These are phyloP conservation scores for Botrytis aclada DNA, from an alignment of 2,329 filamentous ascomycete genomes.

Conservation along the genomic window DNA sequence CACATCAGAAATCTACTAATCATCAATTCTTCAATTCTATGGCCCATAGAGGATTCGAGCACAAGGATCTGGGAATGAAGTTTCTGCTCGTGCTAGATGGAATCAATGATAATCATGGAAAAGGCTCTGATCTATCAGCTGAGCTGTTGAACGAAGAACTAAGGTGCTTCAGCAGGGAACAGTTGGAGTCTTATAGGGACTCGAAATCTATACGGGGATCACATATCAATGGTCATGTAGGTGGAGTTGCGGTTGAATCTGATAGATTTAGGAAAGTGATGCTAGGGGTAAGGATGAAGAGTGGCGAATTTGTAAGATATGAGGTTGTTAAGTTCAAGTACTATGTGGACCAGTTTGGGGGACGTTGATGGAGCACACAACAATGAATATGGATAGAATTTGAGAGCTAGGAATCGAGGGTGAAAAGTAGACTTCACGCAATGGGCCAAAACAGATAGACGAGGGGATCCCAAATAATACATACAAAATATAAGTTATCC, in stretches of 20 bases:
- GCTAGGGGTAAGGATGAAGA: conserved; percentile 1
- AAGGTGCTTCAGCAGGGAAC: neutral
- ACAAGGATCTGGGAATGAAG: neutral
- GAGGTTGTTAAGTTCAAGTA: conserved; percentile 6
- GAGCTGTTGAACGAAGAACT: neutral
- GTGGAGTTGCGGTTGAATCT: neutral
- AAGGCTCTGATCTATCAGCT: neutral
- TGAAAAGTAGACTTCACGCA: neutral
- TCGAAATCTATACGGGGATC: neutral
- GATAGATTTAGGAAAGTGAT: neutral
- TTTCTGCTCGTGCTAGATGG: conserved; percentile 3
- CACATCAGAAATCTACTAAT: neutral
- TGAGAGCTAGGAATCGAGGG: neutral
- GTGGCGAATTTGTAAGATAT: neutral
- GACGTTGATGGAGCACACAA: neutral
- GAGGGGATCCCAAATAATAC: neutral
- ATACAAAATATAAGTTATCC: neutral
- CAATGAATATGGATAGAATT: neutral
- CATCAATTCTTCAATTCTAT: neutral
- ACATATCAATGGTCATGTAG: neutral
- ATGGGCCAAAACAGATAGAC: neutral
- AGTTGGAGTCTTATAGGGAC: neutral
- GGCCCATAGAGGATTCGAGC: neutral
- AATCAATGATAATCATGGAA: neutral
- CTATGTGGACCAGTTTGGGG: neutral